Percentiles rank a stretch among this genome's conserved stretches.
Evolutionary conservation across 345 rosid genomes (phyloP).

Genomic region (Psidium friedrichsthalianum): DNA sequence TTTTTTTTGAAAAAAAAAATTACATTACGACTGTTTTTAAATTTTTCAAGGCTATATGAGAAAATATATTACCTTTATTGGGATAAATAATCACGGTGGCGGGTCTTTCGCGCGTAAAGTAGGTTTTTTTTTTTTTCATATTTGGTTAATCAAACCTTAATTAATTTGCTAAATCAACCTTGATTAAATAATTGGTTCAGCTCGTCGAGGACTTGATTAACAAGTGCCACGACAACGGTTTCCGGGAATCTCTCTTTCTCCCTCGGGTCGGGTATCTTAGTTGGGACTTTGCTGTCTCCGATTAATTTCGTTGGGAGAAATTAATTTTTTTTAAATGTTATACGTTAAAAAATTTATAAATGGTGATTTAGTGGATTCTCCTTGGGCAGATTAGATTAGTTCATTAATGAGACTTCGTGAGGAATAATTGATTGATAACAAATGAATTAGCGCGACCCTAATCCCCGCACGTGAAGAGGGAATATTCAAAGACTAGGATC

Average conservation of each 20-base stretch:
- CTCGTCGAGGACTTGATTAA: conserved; percentile 27
- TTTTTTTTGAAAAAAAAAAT: too few species aligned
- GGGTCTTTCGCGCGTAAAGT: conserved; percentile 52
- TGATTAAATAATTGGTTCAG: neutral
- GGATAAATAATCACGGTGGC: conserved; percentile 3
- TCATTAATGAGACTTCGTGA: neutral
- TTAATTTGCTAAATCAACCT: conserved; percentile 1
- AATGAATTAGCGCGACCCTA: neutral
- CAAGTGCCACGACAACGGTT: conserved; percentile 58
- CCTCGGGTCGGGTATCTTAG: conserved; percentile 31
- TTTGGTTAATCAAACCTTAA: conserved; percentile 11
- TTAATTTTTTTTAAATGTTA: too few species aligned
- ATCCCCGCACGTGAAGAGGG: neutral
- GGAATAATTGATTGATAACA: neutral
- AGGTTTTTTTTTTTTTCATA: conserved; percentile 2
- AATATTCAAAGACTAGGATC: neutral
- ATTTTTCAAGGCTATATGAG: neutral
- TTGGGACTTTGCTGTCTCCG: conserved; percentile 9
- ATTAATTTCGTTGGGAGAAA: neutral
- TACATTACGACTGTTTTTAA: too few species aligned
- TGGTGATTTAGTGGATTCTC: neutral
- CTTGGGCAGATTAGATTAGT: neutral
- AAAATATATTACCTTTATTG: neutral
- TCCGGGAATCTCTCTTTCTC: conserved; percentile 68
- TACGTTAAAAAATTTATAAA: neutral